Conservation (phyloP, 2,329 filamentous ascomycete genomes). For the Escovopsis weberi region DNA sequence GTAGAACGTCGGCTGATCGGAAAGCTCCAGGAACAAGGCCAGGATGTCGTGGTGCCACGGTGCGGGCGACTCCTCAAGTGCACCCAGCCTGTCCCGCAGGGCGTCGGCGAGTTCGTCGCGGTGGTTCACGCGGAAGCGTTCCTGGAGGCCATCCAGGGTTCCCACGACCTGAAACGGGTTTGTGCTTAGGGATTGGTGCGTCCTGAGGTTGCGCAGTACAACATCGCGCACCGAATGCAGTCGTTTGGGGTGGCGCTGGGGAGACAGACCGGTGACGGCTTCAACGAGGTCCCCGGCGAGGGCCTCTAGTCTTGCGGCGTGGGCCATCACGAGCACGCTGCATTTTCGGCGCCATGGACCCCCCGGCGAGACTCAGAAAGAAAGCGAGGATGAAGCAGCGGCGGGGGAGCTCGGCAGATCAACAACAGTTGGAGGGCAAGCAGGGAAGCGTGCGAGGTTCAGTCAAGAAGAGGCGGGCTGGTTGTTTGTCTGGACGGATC, state of each 20-base stretch:
- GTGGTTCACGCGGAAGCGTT: slow-evolving; percentile 71
- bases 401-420: neutral
- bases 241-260: slow-evolving; percentile 16
- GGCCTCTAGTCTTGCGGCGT: slow-evolving; percentile 47
- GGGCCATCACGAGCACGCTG: slow-evolving; percentile 43
- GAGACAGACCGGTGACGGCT: slow-evolving; percentile 38
- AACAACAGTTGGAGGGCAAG: neutral
- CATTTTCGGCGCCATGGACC: slow-evolving; percentile 2
- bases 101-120: slow-evolving; percentile 68
- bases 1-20: slow-evolving; percentile 62
- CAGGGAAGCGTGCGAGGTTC: too few relatives aligned
- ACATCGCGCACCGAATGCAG: slow-evolving; percentile 34
- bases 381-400: neutral
- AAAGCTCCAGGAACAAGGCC: slow-evolving; percentile 64
- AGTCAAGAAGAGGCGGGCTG: neutral
- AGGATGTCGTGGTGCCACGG: slow-evolving; percentile 70
- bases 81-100: slow-evolving; percentile 42
- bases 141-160: slow-evolving; percentile 57
- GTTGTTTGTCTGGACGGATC: too few relatives aligned
- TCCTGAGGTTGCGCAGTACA: slow-evolving; percentile 35
- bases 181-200: slow-evolving; percentile 46
- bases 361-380: neutral
- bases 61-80: slow-evolving; percentile 36
- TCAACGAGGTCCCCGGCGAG: slow-evolving; percentile 60
- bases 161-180: slow-evolving; percentile 62